These are phyloP conservation scores for Colletotrichum sp. DNA, from an alignment of 2,329 filamentous ascomycete genomes.

Conservation along the genomic window DNA sequence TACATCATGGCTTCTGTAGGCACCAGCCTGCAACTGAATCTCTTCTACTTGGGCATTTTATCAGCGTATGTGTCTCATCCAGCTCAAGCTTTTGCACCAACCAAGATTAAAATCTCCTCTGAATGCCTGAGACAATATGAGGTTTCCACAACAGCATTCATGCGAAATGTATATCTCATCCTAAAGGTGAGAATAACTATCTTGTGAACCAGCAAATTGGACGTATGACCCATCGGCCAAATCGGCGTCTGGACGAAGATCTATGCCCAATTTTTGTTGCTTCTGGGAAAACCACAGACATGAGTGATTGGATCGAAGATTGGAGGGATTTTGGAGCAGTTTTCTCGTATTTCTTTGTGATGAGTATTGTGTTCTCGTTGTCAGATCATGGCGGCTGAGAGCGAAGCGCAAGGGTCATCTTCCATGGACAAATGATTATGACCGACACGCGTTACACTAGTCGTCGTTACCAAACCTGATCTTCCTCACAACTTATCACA, in stretches of 20 bases:
- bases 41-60: background rate
- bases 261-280: too few species aligned
- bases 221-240: background rate
- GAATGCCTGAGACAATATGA: too few species aligned
- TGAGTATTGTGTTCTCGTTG: background rate
- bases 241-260: background rate
- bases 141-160: too few species aligned
- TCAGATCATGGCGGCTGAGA: background rate
- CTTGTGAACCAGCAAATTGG: background rate
- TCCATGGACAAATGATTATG: background rate
- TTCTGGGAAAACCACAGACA: background rate
- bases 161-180: background rate
- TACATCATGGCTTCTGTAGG: background rate
- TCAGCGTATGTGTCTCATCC: too few species aligned
- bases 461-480: background rate
- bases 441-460: background rate
- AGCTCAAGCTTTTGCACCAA: too few species aligned
- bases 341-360: background rate
- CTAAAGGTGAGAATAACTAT: background rate
- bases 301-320: background rate
- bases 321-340: background rate
- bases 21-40: background rate
- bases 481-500: background rate
- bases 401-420: background rate
- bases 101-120: too few species aligned